Conservation (phyloP, 2,329 filamentous ascomycete genomes). For the Aspergillus fumigatus region DNA sequence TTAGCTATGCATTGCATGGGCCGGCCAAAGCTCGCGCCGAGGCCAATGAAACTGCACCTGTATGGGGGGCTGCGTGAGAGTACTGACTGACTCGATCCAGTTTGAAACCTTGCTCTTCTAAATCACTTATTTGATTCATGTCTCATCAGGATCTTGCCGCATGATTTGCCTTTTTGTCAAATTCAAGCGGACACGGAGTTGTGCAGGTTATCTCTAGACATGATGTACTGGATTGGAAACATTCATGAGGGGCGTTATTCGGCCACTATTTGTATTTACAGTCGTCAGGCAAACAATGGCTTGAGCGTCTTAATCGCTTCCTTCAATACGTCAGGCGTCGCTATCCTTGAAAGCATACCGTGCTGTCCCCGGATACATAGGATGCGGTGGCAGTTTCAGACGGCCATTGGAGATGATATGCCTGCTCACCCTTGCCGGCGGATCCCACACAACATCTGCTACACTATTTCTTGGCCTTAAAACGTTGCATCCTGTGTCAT, state of each 20-base stretch:
- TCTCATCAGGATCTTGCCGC: neutral
- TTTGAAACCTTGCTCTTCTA: neutral
- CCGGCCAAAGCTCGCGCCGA: constrained; percentile 16
- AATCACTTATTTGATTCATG: neutral
- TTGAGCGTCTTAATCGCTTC: neutral
- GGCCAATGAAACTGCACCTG: constrained; percentile 7
- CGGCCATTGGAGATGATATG: constrained; percentile 22
- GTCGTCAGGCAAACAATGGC: neutral
- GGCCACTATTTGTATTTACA: neutral
- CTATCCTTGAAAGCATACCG: neutral
- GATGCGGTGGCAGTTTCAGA: constrained; percentile 9
- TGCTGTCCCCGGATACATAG: neutral
- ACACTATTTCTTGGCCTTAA: constrained; percentile 25
- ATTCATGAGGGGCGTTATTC: neutral
- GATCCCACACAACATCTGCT: constrained; percentile 38
- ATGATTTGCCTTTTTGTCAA: neutral
- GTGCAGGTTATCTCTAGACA: neutral
- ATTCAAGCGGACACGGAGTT: neutral
- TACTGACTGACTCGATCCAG: neutral
- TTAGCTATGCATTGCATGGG: constrained; percentile 46
- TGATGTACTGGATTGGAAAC: neutral
- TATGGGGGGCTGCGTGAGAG: constrained; percentile 12
- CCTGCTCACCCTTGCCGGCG: constrained; percentile 24
- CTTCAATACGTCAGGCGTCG: neutral
- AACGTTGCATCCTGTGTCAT: constrained; percentile 29